Conservation (phyloP, 768 basidiomycete genomes). For the Piloderma croceum region DNA sequence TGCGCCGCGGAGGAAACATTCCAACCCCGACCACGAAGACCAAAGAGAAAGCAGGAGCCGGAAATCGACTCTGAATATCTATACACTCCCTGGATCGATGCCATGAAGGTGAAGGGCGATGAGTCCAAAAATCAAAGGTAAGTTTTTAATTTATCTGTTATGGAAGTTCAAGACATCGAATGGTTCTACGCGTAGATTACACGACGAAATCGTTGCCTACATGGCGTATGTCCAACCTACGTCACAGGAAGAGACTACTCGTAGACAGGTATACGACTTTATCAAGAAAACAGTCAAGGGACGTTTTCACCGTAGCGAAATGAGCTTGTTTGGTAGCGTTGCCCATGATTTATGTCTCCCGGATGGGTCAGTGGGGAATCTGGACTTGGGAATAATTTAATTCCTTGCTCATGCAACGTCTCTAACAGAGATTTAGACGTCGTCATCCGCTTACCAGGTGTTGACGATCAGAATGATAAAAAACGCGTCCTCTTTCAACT, state of each 20-base stretch:
- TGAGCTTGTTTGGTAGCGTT: conserved; percentile 57
- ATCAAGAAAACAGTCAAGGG: conserved; percentile 41
- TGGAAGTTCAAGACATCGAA: no score
- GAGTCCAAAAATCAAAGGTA: conserved; percentile 26
- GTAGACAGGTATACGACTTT: conserved; percentile 39
- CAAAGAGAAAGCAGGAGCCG: no score
- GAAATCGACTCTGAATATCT: no score
- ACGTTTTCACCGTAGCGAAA: conserved; percentile 40
- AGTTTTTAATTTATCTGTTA: no score
- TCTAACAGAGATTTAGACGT: conserved; percentile 57
- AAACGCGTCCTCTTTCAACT: conserved; percentile 45
- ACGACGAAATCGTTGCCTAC: conserved; percentile 59
- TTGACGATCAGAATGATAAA: conserved; percentile 27
- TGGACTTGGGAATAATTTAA: neutral
- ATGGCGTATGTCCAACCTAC: conserved; percentile 50
- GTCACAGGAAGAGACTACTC: conserved; percentile 42
- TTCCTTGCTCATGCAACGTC: neutral
- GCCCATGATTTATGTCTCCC: conserved; percentile 58
- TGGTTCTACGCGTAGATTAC: conserved; percentile 44
- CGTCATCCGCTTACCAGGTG: conserved; percentile 34
- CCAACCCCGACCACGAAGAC: no score
- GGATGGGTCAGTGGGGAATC: conserved; percentile 42
- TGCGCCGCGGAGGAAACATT: no score
- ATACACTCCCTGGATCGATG: no score
- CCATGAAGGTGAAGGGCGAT: no score